Base-by-base conservation (phyloP, 441 rosid genomes). In the Pelargonium fulgidum region DNA sequence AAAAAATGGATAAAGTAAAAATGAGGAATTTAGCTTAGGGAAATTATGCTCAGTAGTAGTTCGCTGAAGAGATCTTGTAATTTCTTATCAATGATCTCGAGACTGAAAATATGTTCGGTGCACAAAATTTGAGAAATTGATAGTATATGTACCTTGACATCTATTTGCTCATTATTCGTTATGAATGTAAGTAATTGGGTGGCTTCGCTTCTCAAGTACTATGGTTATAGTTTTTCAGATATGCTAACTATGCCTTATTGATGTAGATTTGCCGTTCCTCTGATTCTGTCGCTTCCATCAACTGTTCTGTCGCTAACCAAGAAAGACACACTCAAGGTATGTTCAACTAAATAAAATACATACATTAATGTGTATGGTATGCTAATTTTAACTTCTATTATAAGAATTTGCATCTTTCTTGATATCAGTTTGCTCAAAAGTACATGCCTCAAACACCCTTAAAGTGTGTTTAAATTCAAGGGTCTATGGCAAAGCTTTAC, bases 251-350 rank as follows among this genome's bases (percentile, higher is more conserved):
- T 54, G 20, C 7, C 67, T 59, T 76, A 20, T 58, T 73, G 62
- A 44, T 83, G 79, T 88, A 93, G 99, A 79, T 75, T 87, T 76
- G 76, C 88, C 70, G 83, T 91, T 77, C 97, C 99, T 4, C 80
- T 93, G 73, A 88, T 91, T 76, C 70, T 94, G 70, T 86, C 98
- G 66, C 87, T 89, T 75, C 93, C 99, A 67, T 86, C 87, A 52
- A 83, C 92, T 0, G 91, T 90, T 68, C 78, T 92, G 79, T 94
- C 99, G 8, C 73, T 94, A 88, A 79, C 91, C n/a, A 89, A 85
- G 78, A 81, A 83, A 69, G 94, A 89, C 66, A 74, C 71, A 5
- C 82, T 94, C 69, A 86, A 87, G 96, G 99, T 94, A 48, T 71
- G 74, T 59, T 71, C 10, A 26, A 68, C 19, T 42, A 42, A n/a